A percentile compares a stretch with the other conserved stretches of the same genome.
These are phyloP conservation scores for Flaveria sonorensis DNA, from an alignment of 129 eudicot genomes.

Conservation along the genomic window DNA sequence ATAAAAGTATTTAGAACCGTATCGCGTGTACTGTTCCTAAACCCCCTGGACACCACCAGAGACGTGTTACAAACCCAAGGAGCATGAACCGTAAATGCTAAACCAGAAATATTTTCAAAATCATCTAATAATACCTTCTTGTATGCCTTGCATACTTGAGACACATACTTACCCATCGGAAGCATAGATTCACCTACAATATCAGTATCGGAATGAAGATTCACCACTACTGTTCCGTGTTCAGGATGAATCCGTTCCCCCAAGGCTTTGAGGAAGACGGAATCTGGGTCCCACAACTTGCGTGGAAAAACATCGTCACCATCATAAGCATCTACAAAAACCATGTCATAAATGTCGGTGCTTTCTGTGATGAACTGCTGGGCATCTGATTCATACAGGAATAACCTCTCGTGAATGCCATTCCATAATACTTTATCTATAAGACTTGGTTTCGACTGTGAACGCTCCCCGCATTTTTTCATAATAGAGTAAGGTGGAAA, in stretches of 20 bases:
- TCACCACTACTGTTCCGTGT: slow-evolving; percentile 91
- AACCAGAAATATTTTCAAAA: slow-evolving; percentile 37
- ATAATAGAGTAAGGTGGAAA: slow-evolving; percentile 69
- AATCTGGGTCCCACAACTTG: slow-evolving; percentile 82
- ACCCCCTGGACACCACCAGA: slow-evolving; percentile 77
- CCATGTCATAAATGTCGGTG: slow-evolving; percentile 57
- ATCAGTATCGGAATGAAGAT: slow-evolving; percentile 76
- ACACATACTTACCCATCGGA: slow-evolving; percentile 71
- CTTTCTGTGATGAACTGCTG: slow-evolving; percentile 59
- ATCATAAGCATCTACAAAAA: slow-evolving; percentile 87
- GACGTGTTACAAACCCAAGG: slow-evolving; percentile 90
- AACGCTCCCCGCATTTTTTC: slow-evolving; percentile 50
- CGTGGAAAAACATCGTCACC: slow-evolving; percentile 80
- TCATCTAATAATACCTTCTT: slow-evolving; percentile 58
- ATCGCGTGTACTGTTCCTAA: slow-evolving; percentile 36
- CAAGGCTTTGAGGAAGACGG: slow-evolving; percentile 63
- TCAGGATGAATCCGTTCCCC: slow-evolving; percentile 67
- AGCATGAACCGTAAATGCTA: slow-evolving; percentile 56
- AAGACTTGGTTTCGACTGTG: slow-evolving; percentile 37
- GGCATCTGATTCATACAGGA: slow-evolving; percentile 69
- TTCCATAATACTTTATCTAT: slow-evolving; percentile 71
- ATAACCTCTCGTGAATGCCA: slow-evolving; percentile 74
- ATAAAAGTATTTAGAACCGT: slow-evolving; percentile 48
- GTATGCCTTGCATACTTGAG: slow-evolving; percentile 60
- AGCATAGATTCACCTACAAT: slow-evolving; percentile 37